These are phyloP conservation scores for Phlegmacium glaucopus DNA, from an alignment of 768 basidiomycete species.

Conservation along the genomic window DNA sequence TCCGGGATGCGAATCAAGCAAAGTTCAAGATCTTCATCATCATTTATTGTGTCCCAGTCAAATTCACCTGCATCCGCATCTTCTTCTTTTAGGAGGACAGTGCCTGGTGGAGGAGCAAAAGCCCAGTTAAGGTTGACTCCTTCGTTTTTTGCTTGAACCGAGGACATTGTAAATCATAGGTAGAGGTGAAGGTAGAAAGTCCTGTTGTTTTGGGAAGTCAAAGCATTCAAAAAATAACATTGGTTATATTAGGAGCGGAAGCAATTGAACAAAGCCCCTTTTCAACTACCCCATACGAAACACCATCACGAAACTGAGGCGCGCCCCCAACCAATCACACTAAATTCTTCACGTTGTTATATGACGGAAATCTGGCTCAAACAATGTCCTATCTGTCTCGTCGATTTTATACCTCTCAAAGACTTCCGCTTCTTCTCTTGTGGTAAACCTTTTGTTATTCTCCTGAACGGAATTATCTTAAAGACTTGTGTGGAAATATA, in stretches of 20 bases:
- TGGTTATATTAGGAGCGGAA: too few relatives aligned
- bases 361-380: conserved; percentile 5
- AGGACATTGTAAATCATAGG: too few relatives aligned
- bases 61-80: conserved; percentile 48
- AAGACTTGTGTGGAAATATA: too few relatives aligned
- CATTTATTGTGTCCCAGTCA: conserved; percentile 64
- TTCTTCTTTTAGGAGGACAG: conserved; percentile 42
- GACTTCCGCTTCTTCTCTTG: conserved; percentile 6
- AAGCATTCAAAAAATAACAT: too few relatives aligned
- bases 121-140: conserved; percentile 54
- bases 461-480: too few relatives aligned
- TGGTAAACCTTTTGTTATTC: too few relatives aligned
- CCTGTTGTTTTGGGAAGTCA: conserved; percentile 11
- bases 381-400: conserved; percentile 6
- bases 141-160: conserved; percentile 48
- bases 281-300: too few relatives aligned
- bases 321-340: too few relatives aligned
- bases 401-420: conserved; percentile 3
- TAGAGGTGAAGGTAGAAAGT: too few relatives aligned
- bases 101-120: conserved; percentile 55
- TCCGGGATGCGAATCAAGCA: conserved; percentile 73
- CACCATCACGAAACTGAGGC: too few relatives aligned
- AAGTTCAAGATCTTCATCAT: conserved; percentile 58
- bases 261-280: too few relatives aligned
- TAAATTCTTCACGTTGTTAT: too few relatives aligned